Base-by-base conservation (phyloP, 2,329 filamentous ascomycete genomes). In the Plenodomus tracheiphilus region DNA sequence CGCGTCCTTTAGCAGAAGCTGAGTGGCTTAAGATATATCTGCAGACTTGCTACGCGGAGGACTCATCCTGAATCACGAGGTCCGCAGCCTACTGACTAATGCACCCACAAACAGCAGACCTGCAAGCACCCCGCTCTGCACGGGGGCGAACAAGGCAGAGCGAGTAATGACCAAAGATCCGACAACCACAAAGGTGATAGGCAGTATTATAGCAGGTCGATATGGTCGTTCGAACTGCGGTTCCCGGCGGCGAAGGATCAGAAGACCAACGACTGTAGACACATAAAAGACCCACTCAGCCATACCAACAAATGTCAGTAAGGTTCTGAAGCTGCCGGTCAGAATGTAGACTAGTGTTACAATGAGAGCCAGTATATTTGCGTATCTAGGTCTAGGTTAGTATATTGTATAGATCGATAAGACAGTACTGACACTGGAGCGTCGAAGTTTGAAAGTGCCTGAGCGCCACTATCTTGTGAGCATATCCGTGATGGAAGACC, bases 241-340 rank as follows among this genome's bases (percentile, higher is more conserved):
- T 61, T 86, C 82, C 1, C 80, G 76, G 46, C 77, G 77, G 11
- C 84, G 77, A 37, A 86, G 67, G 15, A 85, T 69, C 9, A 85
- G 72, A 1, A 82, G 78, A 0, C 83, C 84, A 0, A 85, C 58
- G 0, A 85, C 83, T 0, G 83, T 83, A 22, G 85, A 74, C 59
- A 86, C 84, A 70, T 86, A 86, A 67, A 86, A 86, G 0, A 83
- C 79, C 62, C 83, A 86, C 50, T 62, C 64, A 8, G 68, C 68
- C 67, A 72, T 70, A 15, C 68, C 67, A 20, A 68, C 66, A 41
- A 72, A 84, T 0, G 82, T 85, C 10, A 86, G 60, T 0, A 86
- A 77, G 0, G 81, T 79, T 28, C 83, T 78, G 70, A 86, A 86
- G 64, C 77, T 82, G 16, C 84, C 84, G 0, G 84, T 72, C 1